A percentile compares a stretch with the other conserved stretches of the same genome.
Evolutionary conservation across 1,139 yeast genomes (phyloP).

Genomic region (Pichia inconspicua): DNA sequence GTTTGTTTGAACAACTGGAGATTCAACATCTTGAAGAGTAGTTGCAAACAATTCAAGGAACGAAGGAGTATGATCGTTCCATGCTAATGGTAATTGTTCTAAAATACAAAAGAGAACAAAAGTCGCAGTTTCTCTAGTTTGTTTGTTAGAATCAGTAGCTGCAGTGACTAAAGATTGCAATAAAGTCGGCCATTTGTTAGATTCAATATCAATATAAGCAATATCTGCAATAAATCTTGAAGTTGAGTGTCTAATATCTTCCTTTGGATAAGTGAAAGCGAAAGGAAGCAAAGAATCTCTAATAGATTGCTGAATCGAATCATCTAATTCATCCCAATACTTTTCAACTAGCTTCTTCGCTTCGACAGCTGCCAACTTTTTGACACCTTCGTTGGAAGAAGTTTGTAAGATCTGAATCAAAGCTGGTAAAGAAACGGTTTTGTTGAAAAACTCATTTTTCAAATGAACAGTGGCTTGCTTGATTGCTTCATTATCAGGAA

Average conservation of each 20-base stretch:
- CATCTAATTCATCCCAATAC: slow-evolving; percentile 64
- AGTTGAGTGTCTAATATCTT: slow-evolving; percentile 77
- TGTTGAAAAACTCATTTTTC: slow-evolving; percentile 66
- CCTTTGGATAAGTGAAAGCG: slow-evolving; percentile 57
- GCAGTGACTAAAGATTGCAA: slow-evolving; percentile 65
- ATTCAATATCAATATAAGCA: slow-evolving; percentile 65
- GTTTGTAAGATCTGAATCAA: slow-evolving; percentile 73
- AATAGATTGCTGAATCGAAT: slow-evolving; percentile 47
- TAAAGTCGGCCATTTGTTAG: slow-evolving; percentile 68
- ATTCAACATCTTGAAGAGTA: slow-evolving; percentile 61
- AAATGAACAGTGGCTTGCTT: slow-evolving; percentile 76
- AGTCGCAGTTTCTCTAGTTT: slow-evolving; percentile 76
- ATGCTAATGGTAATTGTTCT: slow-evolving; percentile 63
- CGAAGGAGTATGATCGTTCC: slow-evolving; percentile 56
- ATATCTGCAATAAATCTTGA: slow-evolving; percentile 87
- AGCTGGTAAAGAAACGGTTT: slow-evolving; percentile 70
- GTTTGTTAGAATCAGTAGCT: slow-evolving; percentile 53
- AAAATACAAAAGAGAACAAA: slow-evolving; percentile 71
- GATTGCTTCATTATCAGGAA: slow-evolving; percentile 69
- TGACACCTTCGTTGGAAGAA: slow-evolving; percentile 52
- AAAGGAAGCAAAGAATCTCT: slow-evolving; percentile 60
- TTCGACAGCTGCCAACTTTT: slow-evolving; percentile 91
- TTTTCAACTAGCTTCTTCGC: slow-evolving; percentile 72
- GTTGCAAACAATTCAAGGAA: slow-evolving; percentile 60
- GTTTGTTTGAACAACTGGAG: slow-evolving; percentile 70